Evolutionary conservation across 2,329 filamentous ascomycete species (phyloP), one percentile per base, ranked within the genome.

Genomic region (Curvularia verruculosa): DNA sequence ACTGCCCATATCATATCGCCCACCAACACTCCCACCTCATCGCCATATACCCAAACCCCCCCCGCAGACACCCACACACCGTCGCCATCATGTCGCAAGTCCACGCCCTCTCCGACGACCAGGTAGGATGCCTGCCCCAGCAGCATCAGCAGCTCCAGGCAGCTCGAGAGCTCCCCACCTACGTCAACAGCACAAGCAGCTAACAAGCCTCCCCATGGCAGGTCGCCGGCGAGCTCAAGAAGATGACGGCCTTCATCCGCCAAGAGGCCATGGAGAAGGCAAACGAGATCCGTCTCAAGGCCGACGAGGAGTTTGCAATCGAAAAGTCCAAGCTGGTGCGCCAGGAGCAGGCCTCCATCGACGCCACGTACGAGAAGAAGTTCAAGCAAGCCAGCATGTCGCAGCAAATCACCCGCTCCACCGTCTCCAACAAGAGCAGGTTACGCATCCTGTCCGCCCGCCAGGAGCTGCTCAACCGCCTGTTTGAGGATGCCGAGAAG

Each of bases 191-290:
- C 67, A 63, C 24, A 34, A 28, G 26, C 65, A 65, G 69, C 69
- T 74, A 71, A 74, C 61, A 34, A 45, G 44, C 47, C 39, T 56
- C 63, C 23, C 68, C 52, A 61, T 65, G 61, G 50, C 78, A 98
- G 92, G 95, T 99, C 85, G 89, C 91, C 81, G 89, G 91, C 81
- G 95, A 99, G 87, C 91, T 99, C 81, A 93, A 91, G 85, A 99
- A 99, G 87, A 99, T 99, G 95, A 98, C 95, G 59, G 94, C 93
- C 77, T 99, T 99, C 87, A 99, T 99, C 87, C 91, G 92, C 80
- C 95, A 98, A 82, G 95, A 99, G 83, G 95, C 95, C 58, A 86
- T 90, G 74, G 95, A 99, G 78, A 99, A 99, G 82, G 92, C 92
- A 72, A 90, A 90, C 77, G 95, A 99, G 81, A 98, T 99, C 80